These are phyloP conservation scores for Herpetomonas samuelpessoai DNA, from an alignment of 208 protist genomes.

Conservation along the genomic window DNA sequence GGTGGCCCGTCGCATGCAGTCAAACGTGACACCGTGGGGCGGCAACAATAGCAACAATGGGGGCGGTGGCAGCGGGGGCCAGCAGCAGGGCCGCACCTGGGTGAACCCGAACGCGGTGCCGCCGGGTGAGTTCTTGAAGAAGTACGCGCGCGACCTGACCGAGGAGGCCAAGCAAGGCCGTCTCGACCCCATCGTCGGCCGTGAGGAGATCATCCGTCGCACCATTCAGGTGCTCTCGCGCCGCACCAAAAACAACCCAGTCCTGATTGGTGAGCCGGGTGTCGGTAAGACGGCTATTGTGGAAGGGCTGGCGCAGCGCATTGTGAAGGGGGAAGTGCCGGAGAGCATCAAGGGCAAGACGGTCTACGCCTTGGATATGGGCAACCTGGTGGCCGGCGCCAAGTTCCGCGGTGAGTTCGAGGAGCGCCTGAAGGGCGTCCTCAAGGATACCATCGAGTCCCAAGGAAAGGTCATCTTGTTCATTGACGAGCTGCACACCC, in stretches of 20 bases:
- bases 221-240: conserved; percentile 96
- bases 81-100: conserved; percentile 76
- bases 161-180: conserved; percentile 91
- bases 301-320: conserved; percentile 92
- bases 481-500: conserved; percentile 99
- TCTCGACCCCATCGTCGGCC: conserved; percentile 98
- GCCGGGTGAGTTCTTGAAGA: conserved; percentile 90
- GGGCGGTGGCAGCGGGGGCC: conserved; percentile 18
- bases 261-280: conserved; percentile 97
- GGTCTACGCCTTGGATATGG: conserved; percentile 97
- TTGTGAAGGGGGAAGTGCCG: conserved; percentile 91
- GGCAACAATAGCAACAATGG: conserved; percentile 23
- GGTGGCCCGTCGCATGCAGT: conserved; percentile 11
- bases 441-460: conserved; percentile 97
- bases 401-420: conserved; percentile 99
- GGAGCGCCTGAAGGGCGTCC: conserved; percentile 98
- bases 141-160: conserved; percentile 97
- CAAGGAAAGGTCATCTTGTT: conserved; percentile 98
- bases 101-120: conserved; percentile 89
- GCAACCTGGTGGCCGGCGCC: conserved; percentile 97
- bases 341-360: conserved; percentile 85
- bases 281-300: conserved; percentile 94
- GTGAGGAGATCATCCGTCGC: conserved; percentile 98
- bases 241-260: conserved; percentile 99
- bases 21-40: conserved; percentile 60